Evolutionary conservation across 2,329 filamentous ascomycete species (phyloP), one percentile per base, ranked within the genome.

Genomic region (Hypoxylon sp.): DNA sequence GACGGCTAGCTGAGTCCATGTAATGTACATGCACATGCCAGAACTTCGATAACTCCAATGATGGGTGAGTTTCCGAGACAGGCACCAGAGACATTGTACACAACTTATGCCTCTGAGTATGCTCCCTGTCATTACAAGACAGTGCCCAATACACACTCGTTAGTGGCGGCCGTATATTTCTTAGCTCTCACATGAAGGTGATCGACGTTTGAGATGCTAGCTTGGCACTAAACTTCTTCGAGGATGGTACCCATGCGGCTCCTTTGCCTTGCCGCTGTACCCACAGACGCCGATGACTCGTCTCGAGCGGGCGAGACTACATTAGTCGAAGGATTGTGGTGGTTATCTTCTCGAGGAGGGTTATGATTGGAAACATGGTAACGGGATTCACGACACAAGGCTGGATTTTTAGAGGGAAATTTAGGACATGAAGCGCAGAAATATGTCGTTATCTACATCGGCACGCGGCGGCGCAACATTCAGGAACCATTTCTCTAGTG

Each of bases 221-320:
- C n/a, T 17, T 11, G n/a, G 15, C 21, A 30, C 55, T 57, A 57
- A 45, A 20, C 50, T 34, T 11, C 21, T 44, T 56, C 12, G 15
- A 55, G 55, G 21, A 52, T 46, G 15, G 51, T 17, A 16, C 26
- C n/a, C 13, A 52, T 59, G 55, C 51, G 55, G 55, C 55, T 59
- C 55, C 30, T 55, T 15, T 49, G 32, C 38, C 31, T 25, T 25
- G 23, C 30, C 31, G 31, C 37, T 30, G 11, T 43, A 40, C 27
- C 41, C 38, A 43, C 42, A 31, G 26, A 4, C 32, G 17, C 27
- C 21, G 21, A 31, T 29, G 30, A n/a, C 16, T 30, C 44, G 23
- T 29, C 30, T 31, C 36, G 32, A 17, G 3, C 15, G 31, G 8
- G 23, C n/a, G n/a, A n/a, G n/a, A n/a, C n/a, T n/a, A n/a, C n/a